Conservation (phyloP, 345 rosid species). For the Populus pruinosa region DNA sequence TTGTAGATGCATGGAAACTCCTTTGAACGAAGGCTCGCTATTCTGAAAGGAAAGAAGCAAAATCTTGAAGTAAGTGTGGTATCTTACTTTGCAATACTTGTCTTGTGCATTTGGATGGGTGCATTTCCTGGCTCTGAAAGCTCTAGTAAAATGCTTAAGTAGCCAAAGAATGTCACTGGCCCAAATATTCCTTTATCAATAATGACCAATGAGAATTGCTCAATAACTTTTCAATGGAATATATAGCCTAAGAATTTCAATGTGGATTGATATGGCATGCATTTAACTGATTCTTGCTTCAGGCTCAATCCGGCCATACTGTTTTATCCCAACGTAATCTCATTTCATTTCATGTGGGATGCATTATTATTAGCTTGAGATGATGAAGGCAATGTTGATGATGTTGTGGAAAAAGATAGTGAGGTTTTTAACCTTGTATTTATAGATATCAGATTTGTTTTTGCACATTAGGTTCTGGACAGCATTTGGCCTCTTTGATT, state of each 20-base stretch:
- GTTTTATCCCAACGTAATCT: not conserved
- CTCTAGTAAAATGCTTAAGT: not conserved
- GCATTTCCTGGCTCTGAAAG: not conserved
- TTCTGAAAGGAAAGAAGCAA: conserved; percentile 52
- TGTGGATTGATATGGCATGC: not conserved
- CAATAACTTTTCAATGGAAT: not conserved
- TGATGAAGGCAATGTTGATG: not conserved
- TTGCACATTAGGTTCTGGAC: not conserved
- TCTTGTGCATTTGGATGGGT: not conserved
- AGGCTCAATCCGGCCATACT: not conserved
- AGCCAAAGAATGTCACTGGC: not conserved
- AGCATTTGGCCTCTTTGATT: not conserved
- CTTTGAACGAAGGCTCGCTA: conserved; percentile 79
- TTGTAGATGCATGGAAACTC: conserved; percentile 83
- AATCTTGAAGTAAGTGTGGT: conserved; percentile 41
- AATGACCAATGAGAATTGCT: not conserved
- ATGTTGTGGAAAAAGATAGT: not conserved
- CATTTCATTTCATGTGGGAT: not conserved
- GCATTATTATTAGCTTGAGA: not conserved
- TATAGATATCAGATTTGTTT: not conserved
- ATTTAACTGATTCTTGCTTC: not conserved
- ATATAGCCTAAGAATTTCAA: not conserved
- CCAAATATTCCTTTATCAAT: not conserved
- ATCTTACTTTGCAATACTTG: not conserved
- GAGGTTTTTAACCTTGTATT: not conserved